phyloP scores from a whole-genome alignment of 2,329 filamentous ascomycete species.

The Monilinia vaccinii-corymbosi region DNA sequence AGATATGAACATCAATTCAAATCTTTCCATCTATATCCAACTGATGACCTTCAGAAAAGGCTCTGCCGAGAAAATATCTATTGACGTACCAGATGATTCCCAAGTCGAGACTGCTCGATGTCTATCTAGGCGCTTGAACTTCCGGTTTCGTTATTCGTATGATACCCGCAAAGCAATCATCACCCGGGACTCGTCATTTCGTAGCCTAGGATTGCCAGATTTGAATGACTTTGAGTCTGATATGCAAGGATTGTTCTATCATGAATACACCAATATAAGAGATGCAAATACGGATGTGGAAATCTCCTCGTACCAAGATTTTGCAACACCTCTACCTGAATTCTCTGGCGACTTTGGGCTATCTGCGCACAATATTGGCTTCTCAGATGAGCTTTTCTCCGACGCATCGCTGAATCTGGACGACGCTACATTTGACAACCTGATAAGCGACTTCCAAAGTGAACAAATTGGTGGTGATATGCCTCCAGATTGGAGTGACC shows the following conservation, averaged over 20 bases:
- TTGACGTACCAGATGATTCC: constrained; percentile 7
- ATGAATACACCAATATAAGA: background rate
- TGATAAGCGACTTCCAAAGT: background rate
- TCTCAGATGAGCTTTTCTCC: background rate
- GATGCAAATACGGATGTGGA: background rate
- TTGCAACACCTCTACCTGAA: background rate
- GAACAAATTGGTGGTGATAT: background rate
- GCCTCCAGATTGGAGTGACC: background rate
- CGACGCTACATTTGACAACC: background rate
- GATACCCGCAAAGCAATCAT: background rate
- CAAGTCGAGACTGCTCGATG: background rate
- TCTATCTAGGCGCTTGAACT: background rate
- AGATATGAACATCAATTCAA: constrained; percentile 16
- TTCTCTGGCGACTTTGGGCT: background rate
- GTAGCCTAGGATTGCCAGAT: background rate
- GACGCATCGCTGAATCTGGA: background rate
- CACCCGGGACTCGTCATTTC: background rate
- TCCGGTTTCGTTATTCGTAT: background rate
- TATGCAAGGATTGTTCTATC: background rate
- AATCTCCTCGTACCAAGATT: background rate
- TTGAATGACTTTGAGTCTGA: background rate
- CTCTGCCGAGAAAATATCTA: background rate
- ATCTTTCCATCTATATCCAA: constrained; percentile 13
- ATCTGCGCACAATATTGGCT: background rate
- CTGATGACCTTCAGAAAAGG: constrained; percentile 14